A percentile compares a stretch with the other conserved stretches of the same genome.
Evolutionary conservation across 768 basidiomycete species (phyloP).

Genomic region (Boletellus ananas): DNA sequence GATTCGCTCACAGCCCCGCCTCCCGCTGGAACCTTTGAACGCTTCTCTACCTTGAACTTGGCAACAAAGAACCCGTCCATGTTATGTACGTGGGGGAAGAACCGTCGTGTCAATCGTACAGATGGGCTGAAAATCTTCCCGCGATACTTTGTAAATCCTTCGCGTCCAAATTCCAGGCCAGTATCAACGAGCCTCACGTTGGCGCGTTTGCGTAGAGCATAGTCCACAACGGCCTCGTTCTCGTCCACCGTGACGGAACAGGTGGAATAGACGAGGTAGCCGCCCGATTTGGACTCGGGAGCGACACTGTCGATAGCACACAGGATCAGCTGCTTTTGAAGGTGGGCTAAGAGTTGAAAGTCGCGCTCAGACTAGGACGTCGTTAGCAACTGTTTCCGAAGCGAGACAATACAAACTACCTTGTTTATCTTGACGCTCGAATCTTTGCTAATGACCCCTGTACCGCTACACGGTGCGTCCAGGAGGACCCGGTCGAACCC

Average conservation of each 20-base stretch:
- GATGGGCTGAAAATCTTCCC: conserved; percentile 86
- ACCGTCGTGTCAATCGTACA: conserved; percentile 78
- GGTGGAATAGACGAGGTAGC: conserved; percentile 95
- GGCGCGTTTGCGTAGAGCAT: conserved; percentile 91
- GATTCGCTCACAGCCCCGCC: conserved; percentile 23
- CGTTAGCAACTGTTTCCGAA: conserved; percentile 3
- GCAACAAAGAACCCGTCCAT: conserved; percentile 99
- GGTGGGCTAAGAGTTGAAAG: conserved; percentile 91
- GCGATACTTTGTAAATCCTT: conserved; percentile 86
- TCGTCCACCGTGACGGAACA: conserved; percentile 98
- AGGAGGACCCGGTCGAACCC: conserved; percentile 97
- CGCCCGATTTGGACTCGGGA: conserved; percentile 86
- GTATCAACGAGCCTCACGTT: conserved; percentile 91
- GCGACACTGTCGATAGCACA: conserved; percentile 97
- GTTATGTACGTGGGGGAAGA: conserved; percentile 97
- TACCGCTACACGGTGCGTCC: conserved; percentile 97
- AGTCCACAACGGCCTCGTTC: conserved; percentile 97
- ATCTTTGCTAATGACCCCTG: conserved; percentile 98
- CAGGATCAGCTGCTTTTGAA: conserved; percentile 97
- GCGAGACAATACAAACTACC: conserved; percentile 41
- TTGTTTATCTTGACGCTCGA: conserved; percentile 98
- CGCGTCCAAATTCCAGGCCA: conserved; percentile 88
- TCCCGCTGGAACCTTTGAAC: conserved; percentile 45
- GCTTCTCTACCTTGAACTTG: conserved; percentile 93
- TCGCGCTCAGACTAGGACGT: conserved; percentile 79